Evolutionary conservation across 768 basidiomycete genomes (phyloP), one percentile per base, ranked within the genome.

Genomic region (Mycena albidolilacea): DNA sequence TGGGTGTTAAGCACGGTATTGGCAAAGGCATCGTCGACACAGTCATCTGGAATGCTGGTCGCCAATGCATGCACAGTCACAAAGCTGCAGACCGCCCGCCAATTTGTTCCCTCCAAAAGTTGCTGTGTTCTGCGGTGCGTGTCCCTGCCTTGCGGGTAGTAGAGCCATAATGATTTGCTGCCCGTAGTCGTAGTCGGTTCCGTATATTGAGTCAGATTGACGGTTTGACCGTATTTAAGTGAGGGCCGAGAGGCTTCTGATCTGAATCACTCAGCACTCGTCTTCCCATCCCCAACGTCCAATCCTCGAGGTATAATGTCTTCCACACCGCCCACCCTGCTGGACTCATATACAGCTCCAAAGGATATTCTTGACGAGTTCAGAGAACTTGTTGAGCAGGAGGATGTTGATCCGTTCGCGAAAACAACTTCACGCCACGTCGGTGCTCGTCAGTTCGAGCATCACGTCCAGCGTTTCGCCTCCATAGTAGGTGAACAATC

Each of bases 291-390:
- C 19, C 21, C 64, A 65, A 21, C 64, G 4, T 59, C 59, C 6
- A 63, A 4, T 30, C 63, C 71, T 75, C 73, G 77, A 85, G 82
- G 84, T 84, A 86, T 85, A 84, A 89, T 88, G 86, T 89, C 90
- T 83, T 80, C 88, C 78, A 84, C 89, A 73, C 88, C 90, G 71
- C 89, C 90, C 76, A 90, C 93, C 81, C 89, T 95, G 70, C 87
- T 97, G 74, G 95, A 96, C 88, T 95, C 94, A 70, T 97, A 92
- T 82, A 96, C 97, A 74, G 97, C 89, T 62, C 95, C 97, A 19
- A 97, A 95, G 85, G 97, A 99, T 71, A 87, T 99, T 64, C 89
- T 98, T 46, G 90, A 95, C 81, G 97, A 98, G 84, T 98, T 99
- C 74, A 93, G 92, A 50, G 92, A 96, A 69, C 90, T 97, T 80